These are phyloP conservation scores for Cucurbita moschata DNA, from an alignment of 306 rosid genomes.

Conservation along the genomic window DNA sequence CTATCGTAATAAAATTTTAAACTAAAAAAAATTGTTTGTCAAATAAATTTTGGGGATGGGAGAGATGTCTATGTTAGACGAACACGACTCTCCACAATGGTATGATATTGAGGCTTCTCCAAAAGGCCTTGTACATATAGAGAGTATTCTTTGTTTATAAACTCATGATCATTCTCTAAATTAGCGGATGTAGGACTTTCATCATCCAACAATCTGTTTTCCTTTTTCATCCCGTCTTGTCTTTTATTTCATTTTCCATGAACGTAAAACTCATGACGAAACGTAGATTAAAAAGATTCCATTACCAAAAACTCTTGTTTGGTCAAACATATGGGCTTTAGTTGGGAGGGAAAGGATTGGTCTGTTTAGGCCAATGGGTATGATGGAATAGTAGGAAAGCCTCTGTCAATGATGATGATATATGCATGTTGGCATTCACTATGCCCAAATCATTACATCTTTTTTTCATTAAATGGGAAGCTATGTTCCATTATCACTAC, in stretches of 20 bases:
- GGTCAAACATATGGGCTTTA: neutral
- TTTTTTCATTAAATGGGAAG: neutral
- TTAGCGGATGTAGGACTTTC: no score
- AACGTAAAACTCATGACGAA: neutral
- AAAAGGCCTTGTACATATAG: no score
- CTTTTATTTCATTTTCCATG: no score
- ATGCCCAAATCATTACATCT: neutral
- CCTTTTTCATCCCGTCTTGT: no score
- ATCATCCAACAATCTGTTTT: no score
- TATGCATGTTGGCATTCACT: neutral
- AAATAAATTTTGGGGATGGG: no score
- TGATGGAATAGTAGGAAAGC: neutral
- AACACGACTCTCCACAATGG: no score
- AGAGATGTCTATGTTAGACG: no score
- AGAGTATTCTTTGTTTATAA: no score
- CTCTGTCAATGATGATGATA: neutral
- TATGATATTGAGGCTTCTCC: no score
- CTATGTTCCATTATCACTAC: neutral
- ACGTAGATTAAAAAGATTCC: neutral
- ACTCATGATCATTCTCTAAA: no score
- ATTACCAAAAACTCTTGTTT: constrained; percentile 2
- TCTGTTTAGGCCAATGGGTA: neutral
- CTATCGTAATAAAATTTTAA: neutral
- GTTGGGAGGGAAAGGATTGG: neutral
- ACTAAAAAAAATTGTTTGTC: neutral